Evolutionary conservation across 805 yeast genomes (phyloP), one percentile per base, ranked within the genome.

Genomic region (Teunomyces barrocoloradensis): DNA sequence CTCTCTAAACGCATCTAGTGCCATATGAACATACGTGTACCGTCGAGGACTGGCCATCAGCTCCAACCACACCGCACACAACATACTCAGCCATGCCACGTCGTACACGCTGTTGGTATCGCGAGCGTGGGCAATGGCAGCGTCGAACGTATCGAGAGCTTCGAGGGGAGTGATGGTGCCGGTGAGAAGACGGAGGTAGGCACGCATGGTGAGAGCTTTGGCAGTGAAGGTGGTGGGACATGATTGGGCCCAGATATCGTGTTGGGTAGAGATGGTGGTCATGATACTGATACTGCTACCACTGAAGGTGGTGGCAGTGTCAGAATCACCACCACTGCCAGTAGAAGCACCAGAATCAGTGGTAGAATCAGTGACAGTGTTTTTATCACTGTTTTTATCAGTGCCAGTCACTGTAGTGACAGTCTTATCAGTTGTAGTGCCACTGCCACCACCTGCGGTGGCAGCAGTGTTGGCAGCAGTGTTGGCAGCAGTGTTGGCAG

Each of bases 71-170:
- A 55, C 44, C 7, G 73, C 78, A 57, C 81, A 76, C 15, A 72
- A 60, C 44, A 73, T 71, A 47, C 69, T 63, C 6, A 68, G 66
- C 43, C 69, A 48, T 2, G 75, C 80, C 5, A 64, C 65, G 42
- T 76, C 79, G 23, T 65, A 59, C 53, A 65, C 58, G 15, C 63
- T 54, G 9, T 64, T 62, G 32, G 57, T 48, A n/a, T 51, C 50
- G 5, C 59, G 55, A 1, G 78, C 74, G 3, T 49, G 43, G n/a
- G 68, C 72, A n/a, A 77, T 64, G 0, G 81, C 75, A 20, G 64
- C 70, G 44, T 76, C 79, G 53, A 71, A 79, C 13, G 60, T 50
- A 48, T 78, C 82, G 6, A 79, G 54, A 3, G 70, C 61, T 18
- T 64, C 71, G 17, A 79, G 53, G 15, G 68, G 66, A 4, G 71